Percentiles rank a stretch among this genome's conserved stretches.
Conservation (phyloP, 2,329 filamentous ascomycete genomes). For the Calonectria ilicicola region DNA sequence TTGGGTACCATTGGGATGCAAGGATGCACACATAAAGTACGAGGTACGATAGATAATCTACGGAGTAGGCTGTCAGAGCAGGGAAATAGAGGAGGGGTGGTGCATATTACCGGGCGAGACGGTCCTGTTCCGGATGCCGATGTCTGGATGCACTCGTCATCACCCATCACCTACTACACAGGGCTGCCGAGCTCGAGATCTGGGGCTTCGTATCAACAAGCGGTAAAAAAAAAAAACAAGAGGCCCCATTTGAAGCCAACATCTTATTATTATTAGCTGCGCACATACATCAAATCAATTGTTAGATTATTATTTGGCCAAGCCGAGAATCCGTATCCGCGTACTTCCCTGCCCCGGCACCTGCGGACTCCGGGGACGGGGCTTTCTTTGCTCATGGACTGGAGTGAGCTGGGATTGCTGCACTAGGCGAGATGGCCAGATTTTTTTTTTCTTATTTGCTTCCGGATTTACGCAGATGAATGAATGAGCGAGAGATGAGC, state of each 20-base stretch:
- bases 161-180: slow-evolving; percentile 1
- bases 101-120: slow-evolving; percentile 3
- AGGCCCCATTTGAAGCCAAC: slow-evolving; percentile 9
- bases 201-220: slow-evolving; percentile 22
- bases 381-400: not conserved
- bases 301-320: not conserved
- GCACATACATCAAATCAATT: slow-evolving; percentile 21
- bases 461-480: not conserved
- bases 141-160: slow-evolving; percentile 3
- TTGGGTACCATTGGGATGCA: slow-evolving; percentile 21
- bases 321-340: slow-evolving; percentile 20
- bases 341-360: slow-evolving; percentile 10
- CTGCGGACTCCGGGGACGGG: not conserved
- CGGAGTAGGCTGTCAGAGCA: not conserved
- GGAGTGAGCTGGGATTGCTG: not conserved
- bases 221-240: not conserved
- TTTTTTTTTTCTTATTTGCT: not conserved
- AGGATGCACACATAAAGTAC: slow-evolving; percentile 13
- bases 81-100: slow-evolving; percentile 8
- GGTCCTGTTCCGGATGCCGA: not conserved
- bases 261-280: slow-evolving; percentile 10
- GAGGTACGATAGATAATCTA: slow-evolving; percentile 18
- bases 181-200: not conserved
- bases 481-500: no score
- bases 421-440: not conserved